Evolutionary conservation across 2,329 filamentous ascomycete species (phyloP).

Genomic region (Elsinoe fawcettii): DNA sequence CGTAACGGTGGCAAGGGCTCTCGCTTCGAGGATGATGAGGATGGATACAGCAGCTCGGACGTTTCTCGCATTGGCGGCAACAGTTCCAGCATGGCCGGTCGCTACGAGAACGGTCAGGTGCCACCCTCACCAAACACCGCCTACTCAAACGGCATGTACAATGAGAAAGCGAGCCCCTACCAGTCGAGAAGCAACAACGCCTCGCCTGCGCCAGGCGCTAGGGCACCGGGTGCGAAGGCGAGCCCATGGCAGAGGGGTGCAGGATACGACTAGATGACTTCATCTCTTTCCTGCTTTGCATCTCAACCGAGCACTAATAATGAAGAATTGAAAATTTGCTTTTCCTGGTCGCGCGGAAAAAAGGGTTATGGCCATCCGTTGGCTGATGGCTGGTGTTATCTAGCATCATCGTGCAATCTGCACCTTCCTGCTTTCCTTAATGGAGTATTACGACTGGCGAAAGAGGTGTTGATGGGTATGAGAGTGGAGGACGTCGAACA

Average conservation of each 20-base stretch:
- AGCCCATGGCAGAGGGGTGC: conserved; percentile 60
- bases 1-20: conserved; percentile 37
- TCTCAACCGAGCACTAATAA: conserved; percentile 4
- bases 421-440: background rate
- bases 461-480: background rate
- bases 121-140: conserved; percentile 17
- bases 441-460: conserved; percentile 3
- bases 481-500: background rate
- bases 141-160: conserved; percentile 16
- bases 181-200: conserved; percentile 17
- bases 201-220: conserved; percentile 15
- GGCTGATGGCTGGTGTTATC: conserved; percentile 1
- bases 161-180: conserved; percentile 16
- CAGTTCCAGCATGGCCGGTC: conserved; percentile 28
- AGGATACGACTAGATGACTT: conserved; percentile 48
- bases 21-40: conserved; percentile 65
- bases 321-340: conserved; percentile 9
- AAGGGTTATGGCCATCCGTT: background rate
- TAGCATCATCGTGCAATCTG: background rate
- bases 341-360: conserved; percentile 3
- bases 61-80: conserved; percentile 35
- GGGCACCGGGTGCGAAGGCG: conserved; percentile 33
- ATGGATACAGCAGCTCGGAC: conserved; percentile 44
- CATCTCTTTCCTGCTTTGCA: background rate
- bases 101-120: conserved; percentile 26